Conservation (phyloP, 1,284 basidiomycete genomes). For the Porogramme epimiltina region DNA sequence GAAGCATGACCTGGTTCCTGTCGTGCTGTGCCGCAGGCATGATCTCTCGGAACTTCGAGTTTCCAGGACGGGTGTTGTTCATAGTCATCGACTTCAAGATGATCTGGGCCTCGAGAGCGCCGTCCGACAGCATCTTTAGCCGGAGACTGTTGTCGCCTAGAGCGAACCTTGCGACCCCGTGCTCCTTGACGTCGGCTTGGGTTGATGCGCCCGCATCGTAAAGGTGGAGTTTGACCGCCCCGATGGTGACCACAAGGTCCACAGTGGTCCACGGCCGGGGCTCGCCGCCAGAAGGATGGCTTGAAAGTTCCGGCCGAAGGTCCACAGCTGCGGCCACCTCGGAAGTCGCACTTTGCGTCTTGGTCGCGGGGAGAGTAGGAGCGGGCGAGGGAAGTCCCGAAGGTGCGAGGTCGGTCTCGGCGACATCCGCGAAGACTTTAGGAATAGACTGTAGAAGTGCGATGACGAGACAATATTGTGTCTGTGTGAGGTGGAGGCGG, state of each 20-base stretch:
- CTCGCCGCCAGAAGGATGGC: conserved; percentile 27
- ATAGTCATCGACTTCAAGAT: conserved; percentile 91
- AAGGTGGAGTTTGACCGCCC: conserved; percentile 87
- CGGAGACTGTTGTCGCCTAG: conserved; percentile 82
- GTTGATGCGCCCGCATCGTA: conserved; percentile 74
- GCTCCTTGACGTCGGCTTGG: conserved; percentile 66
- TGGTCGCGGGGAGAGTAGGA: neutral
- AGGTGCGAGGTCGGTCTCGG: conserved; percentile 32
- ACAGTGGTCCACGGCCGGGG: conserved; percentile 60
- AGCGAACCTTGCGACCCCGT: conserved; percentile 87
- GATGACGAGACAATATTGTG: conserved; percentile 86
- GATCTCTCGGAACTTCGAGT: conserved; percentile 91
- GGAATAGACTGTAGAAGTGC: conserved; percentile 76
- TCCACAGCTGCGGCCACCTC: conserved; percentile 34
- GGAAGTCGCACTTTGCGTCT: neutral
- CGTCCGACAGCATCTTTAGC: conserved; percentile 84
- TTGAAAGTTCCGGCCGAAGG: conserved; percentile 61
- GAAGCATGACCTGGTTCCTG: conserved; percentile 93
- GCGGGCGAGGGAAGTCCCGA: conserved; percentile 6
- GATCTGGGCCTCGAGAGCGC: conserved; percentile 85
- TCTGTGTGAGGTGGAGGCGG: conserved; percentile 86
- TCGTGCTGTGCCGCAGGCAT: conserved; percentile 90
- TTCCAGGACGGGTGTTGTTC: conserved; percentile 83
- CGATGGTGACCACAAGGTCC: conserved; percentile 79
- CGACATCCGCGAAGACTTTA: conserved; percentile 55